These are phyloP conservation scores for Curvularia lunata DNA, from an alignment of 2,329 filamentous ascomycete genomes.

Conservation along the genomic window DNA sequence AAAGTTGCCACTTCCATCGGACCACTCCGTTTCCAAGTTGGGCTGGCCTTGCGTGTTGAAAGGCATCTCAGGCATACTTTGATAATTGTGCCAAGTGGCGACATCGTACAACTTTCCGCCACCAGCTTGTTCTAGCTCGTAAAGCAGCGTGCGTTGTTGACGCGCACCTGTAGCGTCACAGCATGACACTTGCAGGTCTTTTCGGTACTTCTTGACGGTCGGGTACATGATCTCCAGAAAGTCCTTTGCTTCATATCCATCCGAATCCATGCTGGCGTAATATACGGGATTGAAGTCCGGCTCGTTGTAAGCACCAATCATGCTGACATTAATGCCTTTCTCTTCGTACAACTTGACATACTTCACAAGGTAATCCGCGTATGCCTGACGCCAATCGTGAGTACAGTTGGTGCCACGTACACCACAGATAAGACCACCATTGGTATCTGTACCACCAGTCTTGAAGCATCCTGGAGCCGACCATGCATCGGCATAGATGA, in stretches of 20 bases:
- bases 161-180: conserved; percentile 50
- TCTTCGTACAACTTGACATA: conserved; percentile 53
- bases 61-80: conserved; percentile 47
- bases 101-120: conserved; percentile 47
- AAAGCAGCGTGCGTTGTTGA: conserved; percentile 10
- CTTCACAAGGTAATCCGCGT: conserved; percentile 55
- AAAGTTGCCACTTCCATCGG: conserved; percentile 49
- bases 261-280: conserved; percentile 56
- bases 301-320: conserved; percentile 54
- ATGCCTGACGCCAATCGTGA: conserved; percentile 56
- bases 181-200: conserved; percentile 47
- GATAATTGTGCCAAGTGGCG: conserved; percentile 51
- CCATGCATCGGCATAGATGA: conserved; percentile 57
- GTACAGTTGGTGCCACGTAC: conserved; percentile 43
- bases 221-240: conserved; percentile 56
- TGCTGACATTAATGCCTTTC: conserved; percentile 46
- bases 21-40: conserved; percentile 60
- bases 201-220: conserved; percentile 43
- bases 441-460: conserved; percentile 51
- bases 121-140: conserved; percentile 42
- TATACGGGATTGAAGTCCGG: conserved; percentile 46
- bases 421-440: conserved; percentile 55
- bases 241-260: conserved; percentile 55
- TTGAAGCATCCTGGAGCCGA: conserved; percentile 59
- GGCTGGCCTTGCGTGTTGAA: conserved; percentile 50